Percentiles rank a stretch among this genome's conserved stretches.
Conservation (phyloP, 768 basidiomycete species). For the Kwoniella pini region DNA sequence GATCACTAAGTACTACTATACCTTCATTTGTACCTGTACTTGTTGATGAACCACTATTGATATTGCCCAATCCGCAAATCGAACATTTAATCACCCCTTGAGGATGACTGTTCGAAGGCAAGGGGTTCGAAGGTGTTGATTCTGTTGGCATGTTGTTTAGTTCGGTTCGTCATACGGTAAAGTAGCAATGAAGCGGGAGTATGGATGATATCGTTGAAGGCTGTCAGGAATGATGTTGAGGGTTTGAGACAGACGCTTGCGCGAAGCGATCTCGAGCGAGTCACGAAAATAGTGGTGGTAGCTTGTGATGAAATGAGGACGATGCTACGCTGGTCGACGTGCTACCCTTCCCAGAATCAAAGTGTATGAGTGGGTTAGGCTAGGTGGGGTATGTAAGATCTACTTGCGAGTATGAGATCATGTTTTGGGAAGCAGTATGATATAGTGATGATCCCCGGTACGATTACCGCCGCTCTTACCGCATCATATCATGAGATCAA, state of each 20-base stretch:
- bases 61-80: conserved; percentile 35
- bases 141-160: conserved; percentile 41
- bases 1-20: conserved; percentile 28
- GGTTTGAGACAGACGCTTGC: too few species aligned
- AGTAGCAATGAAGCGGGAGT: too few species aligned
- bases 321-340: too few species aligned
- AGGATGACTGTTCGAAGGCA: neutral
- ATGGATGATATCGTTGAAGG: neutral
- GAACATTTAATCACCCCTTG: conserved; percentile 39
- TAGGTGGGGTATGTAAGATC: too few species aligned
- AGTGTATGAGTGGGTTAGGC: too few species aligned
- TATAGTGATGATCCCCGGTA: neutral
- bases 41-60: conserved; percentile 7
- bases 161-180: neutral
- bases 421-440: too few species aligned
- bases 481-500: neutral
- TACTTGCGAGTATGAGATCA: too few species aligned
- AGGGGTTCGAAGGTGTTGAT: conserved; percentile 29
- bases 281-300: too few species aligned
- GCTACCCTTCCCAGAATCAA: too few species aligned
- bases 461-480: conserved; percentile 5
- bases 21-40: conserved; percentile 8
- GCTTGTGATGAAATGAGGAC: neutral
- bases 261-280: too few species aligned
- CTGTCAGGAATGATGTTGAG: too few species aligned